Base-by-base conservation (phyloP, 805 yeast species). In the Kuraishia hungarica region DNA sequence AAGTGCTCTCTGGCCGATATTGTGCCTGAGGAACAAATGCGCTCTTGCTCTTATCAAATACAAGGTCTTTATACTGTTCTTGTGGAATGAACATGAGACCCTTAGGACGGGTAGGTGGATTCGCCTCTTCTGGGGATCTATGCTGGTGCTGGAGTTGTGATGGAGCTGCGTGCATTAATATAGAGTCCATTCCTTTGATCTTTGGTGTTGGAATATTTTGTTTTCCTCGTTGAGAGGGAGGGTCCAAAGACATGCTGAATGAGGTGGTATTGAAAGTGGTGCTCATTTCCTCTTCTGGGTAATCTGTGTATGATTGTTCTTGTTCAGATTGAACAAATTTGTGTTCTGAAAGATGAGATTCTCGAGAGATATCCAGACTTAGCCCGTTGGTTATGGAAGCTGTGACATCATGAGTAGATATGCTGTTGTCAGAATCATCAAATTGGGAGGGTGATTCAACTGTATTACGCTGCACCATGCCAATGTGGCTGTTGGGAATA, bases 11-110 rank as follows among this genome's bases (percentile, higher is more conserved):
- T 17, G 54, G 55, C 26, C 6, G 24, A 52, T 58, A 63, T 21
- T 67, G 64, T 0, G 60, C 56, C 28, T 55, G 59, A 1, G 60
- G 53, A 13, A 69, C 63, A 56, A 55, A 69, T 48, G 60, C 63
- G 22, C 60, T 60, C 17, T 62, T 58, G 19, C 55, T 52, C 51
- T 63, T 64, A 57, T 69, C 72, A 51, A 57, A 69, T 4, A 65
- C 58, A 51, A 67, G 68, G 47, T 63, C 67, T 39, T 60, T 66
- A 56, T 65, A 68, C 4, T 66, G 66, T 22, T 62, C 67, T 15
- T 67, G 71, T 7, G 71, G 57, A 6, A 69, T 69, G 51, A 69
- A 68, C 19, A 64, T 67, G 50, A 68, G 52, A 13, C 67, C 65
- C 21, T 57, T 61, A n/a, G 58, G 63, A 7, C 22, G 47, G 3